Evolutionary conservation across 2,329 filamentous ascomycete species (phyloP).

Genomic region (Thelonectria blattea): DNA sequence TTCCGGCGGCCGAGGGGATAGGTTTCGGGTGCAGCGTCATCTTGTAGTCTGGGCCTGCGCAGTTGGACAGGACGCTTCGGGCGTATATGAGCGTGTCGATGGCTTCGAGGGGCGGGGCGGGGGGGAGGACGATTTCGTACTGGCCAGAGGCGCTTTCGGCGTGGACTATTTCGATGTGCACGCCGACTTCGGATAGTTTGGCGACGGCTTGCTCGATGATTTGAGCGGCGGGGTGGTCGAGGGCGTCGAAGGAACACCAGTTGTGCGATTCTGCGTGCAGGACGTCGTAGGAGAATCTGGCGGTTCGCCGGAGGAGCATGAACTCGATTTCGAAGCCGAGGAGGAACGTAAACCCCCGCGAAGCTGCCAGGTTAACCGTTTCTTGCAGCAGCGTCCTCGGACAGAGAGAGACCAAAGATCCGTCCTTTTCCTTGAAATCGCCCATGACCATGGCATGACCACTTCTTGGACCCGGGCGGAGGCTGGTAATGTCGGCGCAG

Average conservation of each 20-base stretch:
- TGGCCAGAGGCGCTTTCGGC: slow-evolving; percentile 76
- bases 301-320: slow-evolving; percentile 64
- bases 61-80: slow-evolving; percentile 69
- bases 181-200: slow-evolving; percentile 64
- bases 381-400: slow-evolving; percentile 68
- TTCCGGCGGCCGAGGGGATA: slow-evolving; percentile 62
- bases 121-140: slow-evolving; percentile 76
- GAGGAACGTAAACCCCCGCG: slow-evolving; percentile 62
- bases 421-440: slow-evolving; percentile 66
- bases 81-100: slow-evolving; percentile 75
- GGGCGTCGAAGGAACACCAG: slow-evolving; percentile 70
- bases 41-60: slow-evolving; percentile 67
- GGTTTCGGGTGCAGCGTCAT: slow-evolving; percentile 80
- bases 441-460: slow-evolving; percentile 71
- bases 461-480: slow-evolving; percentile 63
- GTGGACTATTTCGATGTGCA: slow-evolving; percentile 75
- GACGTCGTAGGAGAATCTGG: slow-evolving; percentile 44
- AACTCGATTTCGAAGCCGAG: slow-evolving; percentile 86
- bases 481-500: slow-evolving; percentile 67
- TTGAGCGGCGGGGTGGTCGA: slow-evolving; percentile 62
- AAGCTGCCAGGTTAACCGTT: slow-evolving; percentile 57
- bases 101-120: slow-evolving; percentile 66
- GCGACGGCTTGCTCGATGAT: slow-evolving; percentile 71
- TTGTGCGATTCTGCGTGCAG: slow-evolving; percentile 69
- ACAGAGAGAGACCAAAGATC: slow-evolving; percentile 60